These are phyloP conservation scores for Lignosus rhinocerotis DNA, from an alignment of 1,284 basidiomycete genomes.

Conservation along the genomic window DNA sequence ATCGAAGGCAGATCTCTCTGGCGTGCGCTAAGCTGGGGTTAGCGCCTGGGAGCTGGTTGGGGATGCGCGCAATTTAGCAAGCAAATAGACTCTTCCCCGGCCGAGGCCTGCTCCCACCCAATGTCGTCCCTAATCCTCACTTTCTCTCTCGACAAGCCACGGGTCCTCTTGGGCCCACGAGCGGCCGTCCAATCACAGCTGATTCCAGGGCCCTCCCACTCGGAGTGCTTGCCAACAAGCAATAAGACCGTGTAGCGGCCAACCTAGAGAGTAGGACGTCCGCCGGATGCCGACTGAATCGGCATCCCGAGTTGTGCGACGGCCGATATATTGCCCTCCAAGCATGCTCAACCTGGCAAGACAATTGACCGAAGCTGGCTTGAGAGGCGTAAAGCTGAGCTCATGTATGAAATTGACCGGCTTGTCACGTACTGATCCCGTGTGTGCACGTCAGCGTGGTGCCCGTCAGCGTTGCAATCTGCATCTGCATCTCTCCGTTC, in stretches of 20 bases:
- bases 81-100: constrained; percentile 9
- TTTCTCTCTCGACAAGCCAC: background rate
- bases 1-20: constrained; percentile 7
- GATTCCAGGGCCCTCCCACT: no score
- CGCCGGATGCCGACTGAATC: constrained; percentile 9
- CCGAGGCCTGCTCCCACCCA: constrained; percentile 1
- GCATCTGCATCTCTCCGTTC: no score
- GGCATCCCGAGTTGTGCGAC: constrained; percentile 4
- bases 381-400: background rate
- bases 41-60: background rate
- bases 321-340: constrained; percentile 15
- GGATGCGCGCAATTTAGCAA: constrained; percentile 3
- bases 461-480: background rate
- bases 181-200: background rate
- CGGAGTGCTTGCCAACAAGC: background rate
- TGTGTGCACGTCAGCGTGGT: background rate
- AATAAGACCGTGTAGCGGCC: background rate
- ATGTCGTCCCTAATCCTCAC: background rate
- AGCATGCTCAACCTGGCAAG: constrained; percentile 7
- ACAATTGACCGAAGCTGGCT: background rate
- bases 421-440: no score
- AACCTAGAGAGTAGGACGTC: no score
- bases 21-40: background rate
- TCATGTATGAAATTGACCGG: background rate
- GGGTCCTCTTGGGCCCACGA: no score